Base-by-base conservation (phyloP, 768 basidiomycete genomes). In the Amanita rubescens region DNA sequence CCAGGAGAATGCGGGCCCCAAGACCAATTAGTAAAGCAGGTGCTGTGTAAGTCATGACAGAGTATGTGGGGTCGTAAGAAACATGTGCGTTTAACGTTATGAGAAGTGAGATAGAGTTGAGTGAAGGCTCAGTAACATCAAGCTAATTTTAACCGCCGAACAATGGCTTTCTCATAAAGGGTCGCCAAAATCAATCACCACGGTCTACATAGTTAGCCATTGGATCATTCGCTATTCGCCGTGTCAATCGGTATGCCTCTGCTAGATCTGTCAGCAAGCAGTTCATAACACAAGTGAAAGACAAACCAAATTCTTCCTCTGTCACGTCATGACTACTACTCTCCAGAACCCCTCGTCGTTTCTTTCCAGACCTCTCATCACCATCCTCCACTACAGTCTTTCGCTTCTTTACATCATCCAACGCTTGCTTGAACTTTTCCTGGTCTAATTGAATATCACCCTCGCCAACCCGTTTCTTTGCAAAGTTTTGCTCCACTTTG, bases 161-260 rank as follows among this genome's bases (percentile, higher is more conserved):
- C 24, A 44, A 43, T 14, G 30, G 33, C 7, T 30, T 49, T 37
- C 32, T 14, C 33, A 49, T 24, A 25, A 30, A 49, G 47, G 30
- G 35, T 30, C 25, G 42, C n/a, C 19, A 19, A 33, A 10, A 27
- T 37, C 51, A 69, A 22, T 65, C 64, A 4, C 79, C 81, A 41
- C 67, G 59, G 66, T 93, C 93, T 48, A 90, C 77, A 65, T 94
- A 93, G 66, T 89, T 90, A 37, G 89, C 88, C 93, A 96, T 96
- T 3, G 93, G 93, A 67, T 96, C 93, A 54, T 93, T 90, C 45
- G 76, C 72, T 69, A 84, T 81, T 1, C 80, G 77, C 49, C 81
- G 79, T 58, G 77, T 79, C 80, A 92, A 84, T 54, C 93, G 80
- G 68, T 94, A 96, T n/a, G 88, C 90, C 85, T 96, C 92, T 90